Evolutionary conservation across 352 stramenopile genomes (phyloP).

Genomic region (Globisporangium solare): DNA sequence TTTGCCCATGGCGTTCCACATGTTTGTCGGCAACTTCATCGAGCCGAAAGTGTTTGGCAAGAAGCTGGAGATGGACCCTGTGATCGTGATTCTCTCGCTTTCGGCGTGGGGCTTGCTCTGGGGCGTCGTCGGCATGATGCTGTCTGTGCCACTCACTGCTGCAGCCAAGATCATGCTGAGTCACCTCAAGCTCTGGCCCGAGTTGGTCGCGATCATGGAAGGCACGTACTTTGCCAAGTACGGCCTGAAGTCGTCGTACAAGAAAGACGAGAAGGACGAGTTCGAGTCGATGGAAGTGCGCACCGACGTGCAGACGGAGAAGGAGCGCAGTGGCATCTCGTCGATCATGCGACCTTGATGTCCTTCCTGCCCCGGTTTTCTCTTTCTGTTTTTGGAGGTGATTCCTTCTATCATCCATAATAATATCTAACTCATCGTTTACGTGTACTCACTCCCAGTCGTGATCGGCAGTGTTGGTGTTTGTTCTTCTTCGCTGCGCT

Average conservation of each 20-base stretch:
- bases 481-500: too few species aligned
- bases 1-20: slow-evolving; percentile 86
- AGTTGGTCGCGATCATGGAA: slow-evolving; percentile 85
- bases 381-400: neutral
- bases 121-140: slow-evolving; percentile 88
- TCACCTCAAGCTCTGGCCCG: slow-evolving; percentile 80
- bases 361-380: neutral
- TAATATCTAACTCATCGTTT: neutral
- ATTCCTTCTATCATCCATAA: neutral
- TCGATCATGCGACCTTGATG: slow-evolving; percentile 25
- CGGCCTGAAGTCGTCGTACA: slow-evolving; percentile 59
- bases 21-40: slow-evolving; percentile 88
- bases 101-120: slow-evolving; percentile 85
- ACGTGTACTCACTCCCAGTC: neutral
- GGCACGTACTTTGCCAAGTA: slow-evolving; percentile 84
- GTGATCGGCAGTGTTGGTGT: too few species aligned
- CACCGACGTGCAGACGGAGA: slow-evolving; percentile 46
- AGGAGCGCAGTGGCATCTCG: slow-evolving; percentile 29
- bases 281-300: slow-evolving; percentile 77
- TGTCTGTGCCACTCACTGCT: slow-evolving; percentile 81
- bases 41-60: slow-evolving; percentile 85
- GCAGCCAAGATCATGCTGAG: slow-evolving; percentile 87
- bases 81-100: slow-evolving; percentile 84
- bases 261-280: slow-evolving; percentile 61
- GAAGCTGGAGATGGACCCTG: slow-evolving; percentile 83